A percentile compares a stretch with the other conserved stretches of the same genome.
Conservation (phyloP, 306 rosid genomes). For the Citrullus amarus region DNA sequence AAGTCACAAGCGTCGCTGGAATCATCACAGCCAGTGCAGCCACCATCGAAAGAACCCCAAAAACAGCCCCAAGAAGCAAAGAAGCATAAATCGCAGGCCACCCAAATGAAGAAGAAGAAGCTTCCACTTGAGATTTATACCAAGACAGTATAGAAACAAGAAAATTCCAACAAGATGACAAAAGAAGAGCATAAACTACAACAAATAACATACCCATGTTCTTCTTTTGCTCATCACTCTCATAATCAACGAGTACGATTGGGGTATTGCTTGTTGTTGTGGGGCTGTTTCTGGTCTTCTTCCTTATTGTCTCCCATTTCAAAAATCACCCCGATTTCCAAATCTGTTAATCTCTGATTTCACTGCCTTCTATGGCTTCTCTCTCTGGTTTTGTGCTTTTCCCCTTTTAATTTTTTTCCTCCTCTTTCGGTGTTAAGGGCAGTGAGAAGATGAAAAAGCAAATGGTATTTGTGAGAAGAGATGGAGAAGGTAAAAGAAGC, state of each 20-base stretch:
- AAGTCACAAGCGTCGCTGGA: conserved; percentile 72
- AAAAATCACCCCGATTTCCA: background rate
- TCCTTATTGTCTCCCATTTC: conserved; percentile 9
- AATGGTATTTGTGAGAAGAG: background rate
- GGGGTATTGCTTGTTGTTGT: background rate
- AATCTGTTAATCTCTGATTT: background rate
- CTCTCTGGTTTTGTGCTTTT: background rate
- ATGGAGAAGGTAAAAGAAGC: background rate
- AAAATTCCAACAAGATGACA: conserved; percentile 11
- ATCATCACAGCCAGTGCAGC: conserved; percentile 68
- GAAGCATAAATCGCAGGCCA: conserved; percentile 90
- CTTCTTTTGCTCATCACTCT: conserved; percentile 14
- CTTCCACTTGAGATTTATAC: background rate
- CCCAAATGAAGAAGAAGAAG: conserved; percentile 23
- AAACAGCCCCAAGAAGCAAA: conserved; percentile 65
- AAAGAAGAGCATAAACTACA: conserved; percentile 5
- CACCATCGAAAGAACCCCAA: conserved; percentile 70
- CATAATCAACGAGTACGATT: background rate
- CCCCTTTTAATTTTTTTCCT: too few relatives aligned
- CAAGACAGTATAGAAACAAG: conserved; percentile 11
- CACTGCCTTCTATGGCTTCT: background rate
- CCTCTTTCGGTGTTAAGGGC: background rate
- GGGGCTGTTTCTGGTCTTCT: conserved; percentile 2
- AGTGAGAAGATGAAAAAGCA: background rate
- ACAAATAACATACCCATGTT: conserved; percentile 15